phyloP scores from a whole-genome alignment of 345 rosid genomes.

The Iberis pinnata region DNA sequence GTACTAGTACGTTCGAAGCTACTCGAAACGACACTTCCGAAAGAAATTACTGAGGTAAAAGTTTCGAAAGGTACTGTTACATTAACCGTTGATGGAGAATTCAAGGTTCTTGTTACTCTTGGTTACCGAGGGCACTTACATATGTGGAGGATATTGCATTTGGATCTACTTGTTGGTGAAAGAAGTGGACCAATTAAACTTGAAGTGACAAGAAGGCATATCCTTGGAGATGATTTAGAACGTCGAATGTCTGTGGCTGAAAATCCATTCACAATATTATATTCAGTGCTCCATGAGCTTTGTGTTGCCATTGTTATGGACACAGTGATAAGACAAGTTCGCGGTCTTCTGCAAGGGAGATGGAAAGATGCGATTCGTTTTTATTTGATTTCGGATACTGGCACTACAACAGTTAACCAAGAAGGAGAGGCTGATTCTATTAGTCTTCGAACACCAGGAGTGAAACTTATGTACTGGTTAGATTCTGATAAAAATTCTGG shows the following conservation, averaged over 20 bases:
- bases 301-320: conserved; percentile 91
- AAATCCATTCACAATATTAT: conserved; percentile 66
- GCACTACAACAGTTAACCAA: conserved; percentile 50
- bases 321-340: conserved; percentile 92
- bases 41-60: conserved; percentile 79
- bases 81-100: conserved; percentile 76
- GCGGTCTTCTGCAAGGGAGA: conserved; percentile 76
- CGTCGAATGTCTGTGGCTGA: conserved; percentile 92
- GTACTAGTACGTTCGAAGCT: conserved; percentile 78
- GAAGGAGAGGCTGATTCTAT: conserved; percentile 82
- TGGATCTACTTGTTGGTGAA: conserved; percentile 98
- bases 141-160: conserved; percentile 96
- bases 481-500: conserved; percentile 65
- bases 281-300: conserved; percentile 83
- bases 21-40: conserved; percentile 77
- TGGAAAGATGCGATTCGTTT: conserved; percentile 96
- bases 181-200: conserved; percentile 64
- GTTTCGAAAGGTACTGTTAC: conserved; percentile 78
- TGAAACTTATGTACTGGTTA: conserved; percentile 78
- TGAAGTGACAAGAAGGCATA: conserved; percentile 67
- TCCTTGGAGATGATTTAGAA: conserved; percentile 92
- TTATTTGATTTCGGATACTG: conserved; percentile 68
- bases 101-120: conserved; percentile 91
- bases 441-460: conserved; percentile 73
- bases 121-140: conserved; percentile 92